A percentile compares a stretch with the other conserved stretches of the same genome.
Evolutionary conservation across 192 early-diverging fungal genomes (phyloP).

Genomic region (Coemansia sp.): DNA sequence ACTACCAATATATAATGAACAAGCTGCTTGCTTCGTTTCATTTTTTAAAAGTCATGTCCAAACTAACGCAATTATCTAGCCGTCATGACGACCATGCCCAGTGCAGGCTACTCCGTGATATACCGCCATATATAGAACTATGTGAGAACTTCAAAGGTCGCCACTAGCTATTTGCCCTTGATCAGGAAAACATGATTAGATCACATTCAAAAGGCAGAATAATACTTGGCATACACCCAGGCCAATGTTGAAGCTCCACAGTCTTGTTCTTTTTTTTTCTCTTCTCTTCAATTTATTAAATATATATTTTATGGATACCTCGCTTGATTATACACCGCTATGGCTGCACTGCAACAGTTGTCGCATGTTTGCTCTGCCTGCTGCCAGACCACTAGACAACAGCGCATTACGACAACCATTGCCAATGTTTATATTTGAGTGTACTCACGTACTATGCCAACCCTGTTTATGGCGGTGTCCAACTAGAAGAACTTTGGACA

Average conservation of each 20-base stretch:
- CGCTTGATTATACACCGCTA: constrained; percentile 6
- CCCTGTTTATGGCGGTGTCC: constrained; percentile 12
- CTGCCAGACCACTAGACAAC: background rate
- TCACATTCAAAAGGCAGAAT: no score
- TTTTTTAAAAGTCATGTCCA: no score
- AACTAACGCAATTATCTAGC: no score
- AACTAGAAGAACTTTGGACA: background rate
- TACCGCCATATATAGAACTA: background rate
- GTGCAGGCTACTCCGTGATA: background rate
- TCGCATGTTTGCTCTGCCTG: constrained; percentile 19
- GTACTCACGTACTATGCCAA: constrained; percentile 42
- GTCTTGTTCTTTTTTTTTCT: background rate
- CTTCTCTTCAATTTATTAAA: background rate
- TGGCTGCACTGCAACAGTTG: constrained; percentile 55
- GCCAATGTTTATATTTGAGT: constrained; percentile 30
- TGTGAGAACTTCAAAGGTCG: background rate
- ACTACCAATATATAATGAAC: no score
- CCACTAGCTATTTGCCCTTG: no score
- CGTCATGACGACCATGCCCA: no score
- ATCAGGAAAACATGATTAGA: no score
- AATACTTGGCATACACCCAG: background rate
- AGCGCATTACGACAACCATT: background rate
- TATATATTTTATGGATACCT: background rate
- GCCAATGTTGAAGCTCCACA: background rate
- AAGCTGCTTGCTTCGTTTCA: no score